Percentiles rank a stretch among this genome's conserved stretches.
Conservation (phyloP, 2,329 filamentous ascomycete genomes). For the Dactylellina haptotyla region DNA sequence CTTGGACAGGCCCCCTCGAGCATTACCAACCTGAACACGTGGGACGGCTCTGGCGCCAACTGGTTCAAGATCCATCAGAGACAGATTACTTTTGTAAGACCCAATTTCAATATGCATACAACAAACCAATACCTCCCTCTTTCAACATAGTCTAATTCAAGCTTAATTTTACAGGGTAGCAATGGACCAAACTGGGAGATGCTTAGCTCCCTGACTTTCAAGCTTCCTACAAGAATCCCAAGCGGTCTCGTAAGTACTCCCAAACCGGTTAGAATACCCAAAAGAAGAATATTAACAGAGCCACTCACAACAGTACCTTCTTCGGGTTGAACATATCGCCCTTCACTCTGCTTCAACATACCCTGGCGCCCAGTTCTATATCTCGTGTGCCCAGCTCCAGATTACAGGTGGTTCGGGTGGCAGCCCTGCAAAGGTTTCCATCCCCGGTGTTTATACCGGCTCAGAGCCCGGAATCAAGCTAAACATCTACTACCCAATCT, state of each 20-base stretch:
- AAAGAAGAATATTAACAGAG: not conserved
- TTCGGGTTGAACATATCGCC: constrained; percentile 61
- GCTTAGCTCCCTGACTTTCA: constrained; percentile 62
- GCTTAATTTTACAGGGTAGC: constrained; percentile 59
- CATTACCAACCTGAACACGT: constrained; percentile 56
- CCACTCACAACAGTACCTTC: constrained; percentile 58
- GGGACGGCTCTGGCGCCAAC: constrained; percentile 60
- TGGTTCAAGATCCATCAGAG: constrained; percentile 61
- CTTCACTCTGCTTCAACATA: constrained; percentile 59
- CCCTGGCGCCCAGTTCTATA: constrained; percentile 61
- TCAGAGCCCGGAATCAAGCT: constrained; percentile 55
- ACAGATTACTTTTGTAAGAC: constrained; percentile 31
- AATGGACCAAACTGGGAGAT: constrained; percentile 56
- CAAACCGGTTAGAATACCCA: not conserved
- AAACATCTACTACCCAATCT: constrained; percentile 55
- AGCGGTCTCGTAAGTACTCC: constrained; percentile 58
- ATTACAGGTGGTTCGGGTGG: constrained; percentile 62
- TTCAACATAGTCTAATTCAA: not conserved
- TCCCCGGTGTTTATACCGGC: constrained; percentile 62
- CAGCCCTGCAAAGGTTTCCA: constrained; percentile 61
- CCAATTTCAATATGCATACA: no score
- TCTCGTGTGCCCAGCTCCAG: constrained; percentile 63
- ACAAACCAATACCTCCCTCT: not conserved
- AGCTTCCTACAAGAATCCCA: constrained; percentile 62
- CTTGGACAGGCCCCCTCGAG: constrained; percentile 60